Conservation (phyloP, 2,329 filamentous ascomycete species). For the Acrocalymma vagum region DNA sequence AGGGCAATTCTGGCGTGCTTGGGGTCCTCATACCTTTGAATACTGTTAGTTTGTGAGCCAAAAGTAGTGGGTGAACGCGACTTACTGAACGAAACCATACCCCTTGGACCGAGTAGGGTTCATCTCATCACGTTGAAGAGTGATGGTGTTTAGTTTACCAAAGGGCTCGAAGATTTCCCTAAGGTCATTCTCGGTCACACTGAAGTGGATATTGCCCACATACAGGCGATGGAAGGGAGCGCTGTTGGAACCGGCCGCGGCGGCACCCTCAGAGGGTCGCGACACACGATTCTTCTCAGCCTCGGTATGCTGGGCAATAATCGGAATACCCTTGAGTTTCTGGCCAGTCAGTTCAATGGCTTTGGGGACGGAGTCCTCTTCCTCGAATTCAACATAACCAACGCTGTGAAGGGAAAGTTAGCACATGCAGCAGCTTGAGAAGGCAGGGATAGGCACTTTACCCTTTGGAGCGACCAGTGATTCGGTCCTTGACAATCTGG, state of each 20-base stretch:
- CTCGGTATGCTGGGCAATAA: slow-evolving; percentile 98
- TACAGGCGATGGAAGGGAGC: slow-evolving; percentile 98
- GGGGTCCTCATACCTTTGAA: slow-evolving; percentile 86
- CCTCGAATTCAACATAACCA: slow-evolving; percentile 98
- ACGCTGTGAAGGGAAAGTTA: slow-evolving; percentile 71
- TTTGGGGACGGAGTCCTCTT: slow-evolving; percentile 90
- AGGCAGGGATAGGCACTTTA: slow-evolving; percentile 57
- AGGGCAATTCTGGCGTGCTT: slow-evolving; percentile 91
- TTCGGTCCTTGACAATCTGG: slow-evolving; percentile 97
- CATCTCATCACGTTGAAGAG: slow-evolving; percentile 96
- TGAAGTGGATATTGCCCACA: slow-evolving; percentile 99
- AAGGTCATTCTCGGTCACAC: slow-evolving; percentile 94
- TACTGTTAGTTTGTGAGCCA: slow-evolving; percentile 21
- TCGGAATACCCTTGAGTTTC: slow-evolving; percentile 96
- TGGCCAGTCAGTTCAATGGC: slow-evolving; percentile 98
- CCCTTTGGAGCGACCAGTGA: slow-evolving; percentile 98
- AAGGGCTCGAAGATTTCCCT: slow-evolving; percentile 98
- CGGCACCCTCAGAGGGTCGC: slow-evolving; percentile 69
- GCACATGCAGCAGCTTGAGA: slow-evolving; percentile 22
- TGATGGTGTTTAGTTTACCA: slow-evolving; percentile 96
- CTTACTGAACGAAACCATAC: slow-evolving; percentile 98
- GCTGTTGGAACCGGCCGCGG: slow-evolving; percentile 76
- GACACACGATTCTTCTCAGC: slow-evolving; percentile 99
- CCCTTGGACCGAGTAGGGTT: slow-evolving; percentile 66
- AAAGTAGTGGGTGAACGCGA: slow-evolving; percentile 30